These are phyloP conservation scores for Moricandia moricandioides DNA, from an alignment of 345 rosid species.

Conservation along the genomic window DNA sequence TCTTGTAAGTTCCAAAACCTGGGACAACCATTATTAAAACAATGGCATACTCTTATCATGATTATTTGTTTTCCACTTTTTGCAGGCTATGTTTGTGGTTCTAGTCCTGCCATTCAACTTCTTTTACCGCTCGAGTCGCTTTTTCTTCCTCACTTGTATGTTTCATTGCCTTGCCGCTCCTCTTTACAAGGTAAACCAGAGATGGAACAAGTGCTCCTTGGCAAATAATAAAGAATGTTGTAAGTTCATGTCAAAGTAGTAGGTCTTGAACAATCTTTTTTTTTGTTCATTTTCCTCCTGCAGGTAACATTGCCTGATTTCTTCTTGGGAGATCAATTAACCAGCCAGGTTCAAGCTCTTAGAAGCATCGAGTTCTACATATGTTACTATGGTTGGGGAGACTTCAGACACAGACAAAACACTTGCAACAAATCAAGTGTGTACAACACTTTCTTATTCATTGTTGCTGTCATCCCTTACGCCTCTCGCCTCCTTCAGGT, in stretches of 20 bases:
- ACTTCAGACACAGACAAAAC: background rate
- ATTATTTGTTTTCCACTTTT: background rate
- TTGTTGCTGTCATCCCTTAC: background rate
- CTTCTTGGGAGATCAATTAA: background rate
- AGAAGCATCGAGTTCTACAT: background rate
- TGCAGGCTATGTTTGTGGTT: background rate
- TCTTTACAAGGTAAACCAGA: background rate
- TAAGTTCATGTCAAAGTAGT: no score
- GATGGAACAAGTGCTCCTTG: no score
- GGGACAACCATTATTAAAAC: background rate
- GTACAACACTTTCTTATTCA: background rate
- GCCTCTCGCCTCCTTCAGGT: background rate
- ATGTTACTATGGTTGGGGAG: background rate
- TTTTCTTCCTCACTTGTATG: background rate
- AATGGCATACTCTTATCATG: background rate
- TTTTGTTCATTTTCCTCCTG: no score
- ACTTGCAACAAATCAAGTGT: background rate
- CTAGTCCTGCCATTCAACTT: background rate
- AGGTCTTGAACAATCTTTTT: no score
- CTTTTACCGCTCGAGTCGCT: background rate
- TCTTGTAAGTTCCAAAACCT: slow-evolving; percentile 23
- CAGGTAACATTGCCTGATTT: background rate
- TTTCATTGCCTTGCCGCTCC: background rate
- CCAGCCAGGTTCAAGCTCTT: background rate
- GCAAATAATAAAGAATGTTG: no score